Conservation (phyloP, 2,329 filamentous ascomycete species). For the Diaporthe longicolla region DNA sequence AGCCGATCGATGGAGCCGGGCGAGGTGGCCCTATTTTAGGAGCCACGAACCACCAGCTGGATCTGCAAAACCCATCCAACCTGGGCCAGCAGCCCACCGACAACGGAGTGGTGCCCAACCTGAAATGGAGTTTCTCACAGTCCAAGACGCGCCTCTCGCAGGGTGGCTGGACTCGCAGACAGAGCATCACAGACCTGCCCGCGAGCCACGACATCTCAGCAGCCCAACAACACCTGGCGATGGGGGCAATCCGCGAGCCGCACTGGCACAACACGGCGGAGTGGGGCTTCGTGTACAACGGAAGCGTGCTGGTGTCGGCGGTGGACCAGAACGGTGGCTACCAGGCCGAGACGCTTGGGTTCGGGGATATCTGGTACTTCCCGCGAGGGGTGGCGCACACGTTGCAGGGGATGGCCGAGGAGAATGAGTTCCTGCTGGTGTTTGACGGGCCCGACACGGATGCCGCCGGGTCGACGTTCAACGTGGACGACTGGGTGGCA, state of each 20-base stretch:
- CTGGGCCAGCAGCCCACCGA: conserved; percentile 74
- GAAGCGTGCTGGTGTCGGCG: conserved; percentile 70
- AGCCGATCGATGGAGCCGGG: conserved; percentile 69
- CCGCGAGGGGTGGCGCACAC: conserved; percentile 76
- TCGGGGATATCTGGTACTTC: conserved; percentile 79
- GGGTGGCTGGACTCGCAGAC: conserved; percentile 77
- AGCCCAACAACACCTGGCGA: conserved; percentile 77
- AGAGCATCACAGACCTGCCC: conserved; percentile 77
- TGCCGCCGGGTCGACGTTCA: conserved; percentile 74
- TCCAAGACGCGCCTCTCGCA: conserved; percentile 73
- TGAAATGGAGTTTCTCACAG: conserved; percentile 80
- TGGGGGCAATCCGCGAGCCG: conserved; percentile 75
- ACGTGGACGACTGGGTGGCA: conserved; percentile 78
- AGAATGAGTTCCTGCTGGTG: conserved; percentile 76
- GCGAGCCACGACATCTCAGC: conserved; percentile 76
- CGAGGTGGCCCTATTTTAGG: conserved; percentile 69
- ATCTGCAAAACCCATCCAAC: conserved; percentile 75
- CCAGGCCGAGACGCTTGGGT: conserved; percentile 67
- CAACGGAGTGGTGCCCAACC: conserved; percentile 73
- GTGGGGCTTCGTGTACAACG: conserved; percentile 75
- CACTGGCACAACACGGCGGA: conserved; percentile 79
- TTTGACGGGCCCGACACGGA: conserved; percentile 36
- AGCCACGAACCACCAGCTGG: conserved; percentile 73
- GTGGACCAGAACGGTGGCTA: conserved; percentile 74
- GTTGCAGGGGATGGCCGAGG: conserved; percentile 74